Evolutionary conservation across 2,329 filamentous ascomycete genomes (phyloP), one percentile per base, ranked within the genome.

Genomic region (Hymenoscyphus occultus): DNA sequence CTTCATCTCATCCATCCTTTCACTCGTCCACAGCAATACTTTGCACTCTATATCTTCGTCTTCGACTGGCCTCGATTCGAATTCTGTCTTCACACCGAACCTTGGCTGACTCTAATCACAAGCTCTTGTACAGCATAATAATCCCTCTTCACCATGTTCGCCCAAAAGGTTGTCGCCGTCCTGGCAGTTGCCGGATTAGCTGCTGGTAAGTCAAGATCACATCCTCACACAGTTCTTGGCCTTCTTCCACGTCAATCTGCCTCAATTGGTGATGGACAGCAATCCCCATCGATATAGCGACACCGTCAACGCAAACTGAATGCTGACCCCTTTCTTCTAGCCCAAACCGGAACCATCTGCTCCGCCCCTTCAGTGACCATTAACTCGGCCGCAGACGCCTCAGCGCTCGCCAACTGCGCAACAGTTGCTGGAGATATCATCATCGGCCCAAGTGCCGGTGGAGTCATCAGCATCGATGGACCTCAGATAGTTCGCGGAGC

Each of bases 401-500:
- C 70, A 39, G 65, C 63, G 12, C 65, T 74, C 28, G 63, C 70
- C 16, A 39, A 31, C 62, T 76, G 75, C 68, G 63, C 68, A n/a
- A 74, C 73, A 39, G 69, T 76, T 63, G 65, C 68, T 32, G 73
- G 74, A 40, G 74, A 72, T 39, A 69, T 78, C 12, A 66, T 80
- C 16, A 71, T 78, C 2, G 73, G 75, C 3, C 63, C 78, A 57
- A 19, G 16, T 39, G 74, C 71, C 22, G 16, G 65, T 22, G 74
- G 71, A 56, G 51, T 48, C 16, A 73, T 97, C 71, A 78, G 80
- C 63, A 78, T 97, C 69, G 80, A 85, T 73, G 87, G 88, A 60
- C 78, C 85, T 57, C 73, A 84, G 74, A 72, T 81, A 68, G 82
- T 90, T 73, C 79, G 79, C 61, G 86, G 86, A 69, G 80, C 83